A percentile compares a stretch with the other conserved stretches of the same genome.
These are phyloP conservation scores for Dysphania ambrosioides DNA, from an alignment of 148 eudicot species.

Conservation along the genomic window DNA sequence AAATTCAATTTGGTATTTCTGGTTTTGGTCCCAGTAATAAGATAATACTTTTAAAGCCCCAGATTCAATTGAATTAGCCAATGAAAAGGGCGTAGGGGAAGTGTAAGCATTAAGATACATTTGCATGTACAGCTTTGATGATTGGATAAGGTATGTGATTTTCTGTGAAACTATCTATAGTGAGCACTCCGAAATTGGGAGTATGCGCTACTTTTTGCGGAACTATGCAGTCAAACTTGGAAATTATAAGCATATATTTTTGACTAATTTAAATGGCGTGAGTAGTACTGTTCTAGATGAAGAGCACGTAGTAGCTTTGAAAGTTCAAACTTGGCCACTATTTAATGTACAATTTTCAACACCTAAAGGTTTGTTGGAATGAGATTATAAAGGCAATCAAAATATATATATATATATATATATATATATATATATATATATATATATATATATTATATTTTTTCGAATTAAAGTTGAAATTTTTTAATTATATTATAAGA, in stretches of 20 bases:
- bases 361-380: too few relatives aligned
- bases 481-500: too few relatives aligned
- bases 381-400: too few relatives aligned
- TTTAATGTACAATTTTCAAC: slow-evolving; percentile 9
- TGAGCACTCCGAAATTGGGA: too few relatives aligned
- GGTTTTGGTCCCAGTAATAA: too few relatives aligned
- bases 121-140: slow-evolving; percentile 2
- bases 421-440: too few relatives aligned
- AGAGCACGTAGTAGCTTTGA: slow-evolving; percentile 14
- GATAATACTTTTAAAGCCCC: slow-evolving; percentile 2
- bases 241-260: background rate
- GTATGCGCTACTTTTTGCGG: background rate
- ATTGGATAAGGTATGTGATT: slow-evolving; percentile 21
- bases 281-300: background rate
- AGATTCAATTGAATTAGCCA: slow-evolving; percentile 6
- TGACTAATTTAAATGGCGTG: background rate
- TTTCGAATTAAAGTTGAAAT: too few relatives aligned
- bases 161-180: slow-evolving; percentile 9
- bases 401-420: too few relatives aligned
- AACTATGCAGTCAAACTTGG: slow-evolving; percentile 31
- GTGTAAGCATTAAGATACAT: slow-evolving; percentile 9
- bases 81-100: background rate
- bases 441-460: too few relatives aligned
- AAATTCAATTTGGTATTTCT: too few relatives aligned
- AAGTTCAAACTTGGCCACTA: slow-evolving; percentile 19